These are phyloP conservation scores for Zelonia costaricensis DNA, from an alignment of 208 protist species.

Conservation along the genomic window DNA sequence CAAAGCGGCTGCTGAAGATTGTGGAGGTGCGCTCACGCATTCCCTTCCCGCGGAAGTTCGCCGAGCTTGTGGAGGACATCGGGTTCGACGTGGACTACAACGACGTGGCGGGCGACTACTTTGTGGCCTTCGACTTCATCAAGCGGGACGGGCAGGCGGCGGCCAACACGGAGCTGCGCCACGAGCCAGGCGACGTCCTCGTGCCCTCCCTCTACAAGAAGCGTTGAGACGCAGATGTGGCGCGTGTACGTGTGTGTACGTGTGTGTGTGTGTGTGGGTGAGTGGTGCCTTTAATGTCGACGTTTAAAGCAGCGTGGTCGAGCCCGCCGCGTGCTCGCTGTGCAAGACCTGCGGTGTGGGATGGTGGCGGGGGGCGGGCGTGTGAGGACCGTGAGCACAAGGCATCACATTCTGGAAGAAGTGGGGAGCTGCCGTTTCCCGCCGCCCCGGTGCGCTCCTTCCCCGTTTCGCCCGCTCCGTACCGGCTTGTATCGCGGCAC, in stretches of 20 bases:
- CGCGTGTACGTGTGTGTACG: neutral
- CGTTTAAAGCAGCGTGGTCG: no score
- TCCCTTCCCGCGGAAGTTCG: constrained; percentile 70
- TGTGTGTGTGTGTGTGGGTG: neutral
- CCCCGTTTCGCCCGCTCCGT: no score
- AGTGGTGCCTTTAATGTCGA: neutral
- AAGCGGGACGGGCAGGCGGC: constrained; percentile 62
- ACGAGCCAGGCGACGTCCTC: constrained; percentile 72
- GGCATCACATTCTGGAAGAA: no score
- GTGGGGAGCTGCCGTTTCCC: no score
- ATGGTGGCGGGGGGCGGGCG: no score
- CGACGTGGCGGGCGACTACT: constrained; percentile 91
- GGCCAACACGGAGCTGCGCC: constrained; percentile 44
- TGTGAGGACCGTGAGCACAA: no score
- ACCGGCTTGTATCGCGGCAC: no score
- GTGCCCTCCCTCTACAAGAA: constrained; percentile 96
- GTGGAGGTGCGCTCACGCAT: constrained; percentile 94
- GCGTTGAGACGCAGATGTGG: constrained; percentile 44
- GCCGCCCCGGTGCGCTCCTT: no score
- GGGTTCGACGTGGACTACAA: constrained; percentile 84
- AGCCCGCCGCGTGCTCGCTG: no score
- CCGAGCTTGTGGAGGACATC: constrained; percentile 78
- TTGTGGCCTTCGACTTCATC: constrained; percentile 91
- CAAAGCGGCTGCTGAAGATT: constrained; percentile 88
- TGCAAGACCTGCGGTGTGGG: no score